Evolutionary conservation across 371 early-diverging fungal genomes (phyloP), one percentile per base, ranked within the genome.

Genomic region (Phascolomyces articulosus): DNA sequence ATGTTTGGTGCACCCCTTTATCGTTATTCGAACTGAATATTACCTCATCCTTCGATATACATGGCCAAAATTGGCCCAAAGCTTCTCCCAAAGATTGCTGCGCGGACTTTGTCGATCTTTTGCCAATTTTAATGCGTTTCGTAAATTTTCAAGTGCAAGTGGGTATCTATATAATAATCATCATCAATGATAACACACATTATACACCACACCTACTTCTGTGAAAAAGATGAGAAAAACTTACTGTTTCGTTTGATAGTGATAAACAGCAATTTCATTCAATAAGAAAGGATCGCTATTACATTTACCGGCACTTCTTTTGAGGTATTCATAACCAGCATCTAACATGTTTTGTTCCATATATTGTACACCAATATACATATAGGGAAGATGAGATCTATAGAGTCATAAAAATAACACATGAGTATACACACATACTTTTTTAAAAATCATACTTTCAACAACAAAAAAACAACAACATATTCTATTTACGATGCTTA

Each of bases 361-460:
- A 67, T 93, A 87, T 67, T 91, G 86, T 87, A 91, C 90, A 38
- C 91, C 95, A 24, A 93, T 82, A 56, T 86, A 88, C 81, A 93
- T 71, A 6, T 75, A 66, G 2, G 93, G 92, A 16, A 89, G 60
- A 69, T 93, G 91, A 0, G 87, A 87, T 48, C 89, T 89, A 59
- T 34, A 34, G n/a, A n/a, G n/a, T n/a, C n/a, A n/a, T n/a, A n/a
- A n/a, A n/a, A n/a, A n/a, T n/a, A n/a, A n/a, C n/a, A n/a, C n/a
- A n/a, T n/a, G n/a, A n/a, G n/a, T 34, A 34, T 34, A 2, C 11
- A 34, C 34, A 6, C 34, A 9, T 34, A 9, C 34, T 34, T 34
- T 34, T n/a, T n/a, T n/a, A n/a, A n/a, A n/a, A n/a, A n/a, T n/a
- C n/a, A 34, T 34, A 34, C 34, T 34, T 11, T 9, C 6, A 47